Evolutionary conservation across 1,284 basidiomycete species (phyloP), one percentile per base, ranked within the genome.

Genomic region (Ceratobasidium sp.): DNA sequence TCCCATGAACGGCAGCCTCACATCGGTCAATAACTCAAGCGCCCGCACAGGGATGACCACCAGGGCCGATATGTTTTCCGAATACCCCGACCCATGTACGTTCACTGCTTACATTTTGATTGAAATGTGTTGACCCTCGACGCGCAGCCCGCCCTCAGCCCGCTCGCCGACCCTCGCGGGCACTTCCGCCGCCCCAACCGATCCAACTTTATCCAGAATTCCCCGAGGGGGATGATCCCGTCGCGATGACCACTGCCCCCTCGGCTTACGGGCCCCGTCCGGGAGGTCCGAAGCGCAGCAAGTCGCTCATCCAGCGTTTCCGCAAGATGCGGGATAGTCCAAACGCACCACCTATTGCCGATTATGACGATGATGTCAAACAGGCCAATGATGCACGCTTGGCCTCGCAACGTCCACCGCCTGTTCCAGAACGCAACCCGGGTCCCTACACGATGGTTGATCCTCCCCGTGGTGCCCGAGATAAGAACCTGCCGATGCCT

Each of bases 261-360:
- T 69, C 75, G n/a, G 63, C 73, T 39, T 74, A 74, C 49, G 73
- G 74, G n/a, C 49, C 48, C 24, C 72, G 68, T 24, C 69, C 74
- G 41, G 51, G 51, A 2, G 65, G 8, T n/a, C 54, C 74, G 37
- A 77, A 76, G 65, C 77, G 78, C 19, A 77, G 76, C 34, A 79
- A 78, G 66, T 79, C 78, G 8, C 74, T 79, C 31, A 78, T 79
- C 69, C 78, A 79, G 66, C 77, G 78, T n/a, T 76, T 79, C 63
- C 78, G 78, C 62, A 79, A 78, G 53, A 77, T 77, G 72, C 75
- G 77, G 29, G 76, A 78, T 37, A 77, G 74, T 24, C 78, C 78
- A 22, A 77, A 78, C 59, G 76, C 77, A 7, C 78, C 78, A 63
- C 71, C 71, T 24, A 59, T 31, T n/a, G 48, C 49, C 29, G 51